These are phyloP conservation scores for Leccinum laetum DNA, from an alignment of 1,284 basidiomycete genomes.

Conservation along the genomic window DNA sequence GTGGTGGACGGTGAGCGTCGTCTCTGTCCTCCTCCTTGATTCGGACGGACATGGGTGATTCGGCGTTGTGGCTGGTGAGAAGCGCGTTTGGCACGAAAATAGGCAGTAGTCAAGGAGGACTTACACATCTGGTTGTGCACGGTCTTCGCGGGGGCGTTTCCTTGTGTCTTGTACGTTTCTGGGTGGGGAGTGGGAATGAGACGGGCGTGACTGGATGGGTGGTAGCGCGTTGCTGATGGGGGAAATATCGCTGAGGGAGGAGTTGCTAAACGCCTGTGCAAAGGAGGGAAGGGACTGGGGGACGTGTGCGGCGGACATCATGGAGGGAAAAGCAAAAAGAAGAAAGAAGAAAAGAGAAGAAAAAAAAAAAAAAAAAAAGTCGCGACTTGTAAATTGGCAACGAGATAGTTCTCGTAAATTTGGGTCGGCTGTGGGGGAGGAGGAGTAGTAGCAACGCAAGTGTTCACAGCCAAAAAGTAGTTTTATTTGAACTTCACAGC, in stretches of 20 bases:
- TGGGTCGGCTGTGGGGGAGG: not conserved
- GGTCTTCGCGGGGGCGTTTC: slow-evolving; percentile 49
- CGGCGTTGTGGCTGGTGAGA: slow-evolving; percentile 20
- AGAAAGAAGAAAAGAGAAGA: slow-evolving; percentile 1
- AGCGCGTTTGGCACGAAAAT: slow-evolving; percentile 26
- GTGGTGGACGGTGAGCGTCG: slow-evolving; percentile 35
- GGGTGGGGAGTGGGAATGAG: slow-evolving; percentile 33
- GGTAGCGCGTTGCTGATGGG: slow-evolving; percentile 56
- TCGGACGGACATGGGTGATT: slow-evolving; percentile 47
- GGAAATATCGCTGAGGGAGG: slow-evolving; percentile 49
- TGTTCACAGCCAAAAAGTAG: not conserved
- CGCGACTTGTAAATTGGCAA: not conserved
- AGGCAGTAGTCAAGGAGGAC: slow-evolving; percentile 21
- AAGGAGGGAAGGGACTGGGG: slow-evolving; percentile 74
- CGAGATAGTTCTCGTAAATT: not conserved
- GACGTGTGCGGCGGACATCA: slow-evolving; percentile 41
- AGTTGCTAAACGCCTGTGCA: slow-evolving; percentile 64
- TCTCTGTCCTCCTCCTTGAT: slow-evolving; percentile 68
- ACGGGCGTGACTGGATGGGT: slow-evolving; percentile 52
- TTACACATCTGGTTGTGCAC: slow-evolving; percentile 39
- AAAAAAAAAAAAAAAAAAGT: slow-evolving; percentile 13
- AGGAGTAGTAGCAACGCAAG: not conserved
- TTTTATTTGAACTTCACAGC: not conserved
- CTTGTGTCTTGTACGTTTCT: slow-evolving; percentile 9
- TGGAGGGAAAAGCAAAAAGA: slow-evolving; percentile 20